Conservation (phyloP, 2,329 filamentous ascomycete genomes). For the Colletotrichum spinosum region DNA sequence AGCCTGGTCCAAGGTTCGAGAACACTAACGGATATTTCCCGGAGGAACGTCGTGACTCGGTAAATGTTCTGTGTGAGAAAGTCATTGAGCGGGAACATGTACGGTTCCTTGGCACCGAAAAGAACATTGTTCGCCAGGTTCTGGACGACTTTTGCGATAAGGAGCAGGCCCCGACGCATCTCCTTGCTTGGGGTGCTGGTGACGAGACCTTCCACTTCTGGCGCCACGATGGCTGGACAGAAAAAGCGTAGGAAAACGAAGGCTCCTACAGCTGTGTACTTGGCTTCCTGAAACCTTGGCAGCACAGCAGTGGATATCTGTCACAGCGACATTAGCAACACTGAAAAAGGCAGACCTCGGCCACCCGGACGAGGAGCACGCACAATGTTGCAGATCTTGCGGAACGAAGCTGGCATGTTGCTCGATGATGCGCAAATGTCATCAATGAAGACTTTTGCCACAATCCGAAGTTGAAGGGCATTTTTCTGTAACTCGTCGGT, state of each 20-base stretch:
- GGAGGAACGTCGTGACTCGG: slow-evolving; percentile 73
- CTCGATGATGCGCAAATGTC: slow-evolving; percentile 74
- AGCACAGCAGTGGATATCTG: slow-evolving; percentile 73
- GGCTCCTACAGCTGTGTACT: slow-evolving; percentile 78
- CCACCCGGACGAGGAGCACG: slow-evolving; percentile 42
- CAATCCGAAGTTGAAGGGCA: slow-evolving; percentile 72
- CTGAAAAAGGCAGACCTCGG: neutral
- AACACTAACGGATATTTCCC: slow-evolving; percentile 71
- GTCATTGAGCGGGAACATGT: slow-evolving; percentile 78
- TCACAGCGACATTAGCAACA: slow-evolving; percentile 31
- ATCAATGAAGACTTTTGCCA: slow-evolving; percentile 78
- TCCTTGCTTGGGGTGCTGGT: slow-evolving; percentile 71
- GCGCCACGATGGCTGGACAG: slow-evolving; percentile 78
- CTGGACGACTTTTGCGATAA: slow-evolving; percentile 79
- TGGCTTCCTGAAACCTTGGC: slow-evolving; percentile 74
- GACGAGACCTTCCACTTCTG: slow-evolving; percentile 75
- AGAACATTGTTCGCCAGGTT: slow-evolving; percentile 79
- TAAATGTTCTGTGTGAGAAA: slow-evolving; percentile 78
- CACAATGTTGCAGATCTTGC: slow-evolving; percentile 75
- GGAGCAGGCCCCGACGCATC: slow-evolving; percentile 74
- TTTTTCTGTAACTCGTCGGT: slow-evolving; percentile 75
- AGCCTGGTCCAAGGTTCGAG: neutral
- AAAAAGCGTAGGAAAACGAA: slow-evolving; percentile 80
- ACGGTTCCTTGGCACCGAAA: slow-evolving; percentile 78
- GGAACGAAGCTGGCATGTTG: slow-evolving; percentile 72